phyloP scores from a whole-genome alignment of 1,284 basidiomycete genomes.

The Austroboletus novae-zelandiae region DNA sequence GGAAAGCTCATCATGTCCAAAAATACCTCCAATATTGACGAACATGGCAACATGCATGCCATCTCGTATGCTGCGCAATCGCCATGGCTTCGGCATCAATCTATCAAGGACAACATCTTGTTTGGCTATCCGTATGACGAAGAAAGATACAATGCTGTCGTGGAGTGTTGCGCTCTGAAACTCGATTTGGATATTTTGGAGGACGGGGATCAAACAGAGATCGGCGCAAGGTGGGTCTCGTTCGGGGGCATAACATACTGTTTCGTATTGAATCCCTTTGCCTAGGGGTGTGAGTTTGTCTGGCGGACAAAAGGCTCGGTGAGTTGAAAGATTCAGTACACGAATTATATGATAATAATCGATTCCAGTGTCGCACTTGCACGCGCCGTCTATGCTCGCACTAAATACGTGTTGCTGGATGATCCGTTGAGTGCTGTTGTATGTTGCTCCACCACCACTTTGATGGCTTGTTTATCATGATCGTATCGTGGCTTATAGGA shows the following conservation, averaged over 20 bases:
- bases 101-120: constrained; percentile 45
- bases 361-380: constrained; percentile 50
- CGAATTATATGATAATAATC: neutral
- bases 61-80: constrained; percentile 61
- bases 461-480: neutral
- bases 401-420: constrained; percentile 53
- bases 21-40: constrained; percentile 37
- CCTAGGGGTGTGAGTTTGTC: constrained; percentile 46
- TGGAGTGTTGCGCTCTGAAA: constrained; percentile 62
- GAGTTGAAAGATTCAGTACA: neutral
- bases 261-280: neutral
- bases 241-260: neutral
- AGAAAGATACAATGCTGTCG: constrained; percentile 39
- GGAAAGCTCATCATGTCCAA: constrained; percentile 42
- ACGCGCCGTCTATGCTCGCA: constrained; percentile 51
- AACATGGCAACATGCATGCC: constrained; percentile 43
- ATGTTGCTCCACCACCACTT: neutral
- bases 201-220: constrained; percentile 37
- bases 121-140: constrained; percentile 45
- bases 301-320: constrained; percentile 55
- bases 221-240: constrained; percentile 31
- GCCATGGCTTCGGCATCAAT: constrained; percentile 55
- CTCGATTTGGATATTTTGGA: constrained; percentile 53
- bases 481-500: constrained; percentile 39
- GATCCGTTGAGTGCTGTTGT: constrained; percentile 61